Conservation (phyloP, 129 eudicot genomes). For the Lactuca sativa region DNA sequence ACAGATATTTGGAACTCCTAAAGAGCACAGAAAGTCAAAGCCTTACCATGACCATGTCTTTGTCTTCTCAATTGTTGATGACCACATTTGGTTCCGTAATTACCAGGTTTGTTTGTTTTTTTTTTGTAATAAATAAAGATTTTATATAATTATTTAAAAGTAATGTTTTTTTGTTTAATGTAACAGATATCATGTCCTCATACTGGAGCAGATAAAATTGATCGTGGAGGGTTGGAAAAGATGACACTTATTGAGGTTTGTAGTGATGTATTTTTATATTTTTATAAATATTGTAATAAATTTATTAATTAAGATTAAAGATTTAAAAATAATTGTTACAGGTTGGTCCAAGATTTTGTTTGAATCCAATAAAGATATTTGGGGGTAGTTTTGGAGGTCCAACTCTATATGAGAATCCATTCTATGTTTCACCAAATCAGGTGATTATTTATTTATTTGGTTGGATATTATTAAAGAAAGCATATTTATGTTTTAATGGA, state of each 20-base stretch:
- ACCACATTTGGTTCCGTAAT: slow-evolving; percentile 98
- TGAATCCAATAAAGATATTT: slow-evolving; percentile 89
- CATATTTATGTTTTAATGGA: not conserved
- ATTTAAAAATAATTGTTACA: slow-evolving; percentile 21
- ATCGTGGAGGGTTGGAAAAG: slow-evolving; percentile 85
- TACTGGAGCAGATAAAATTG: slow-evolving; percentile 71
- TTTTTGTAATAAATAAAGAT: not conserved
- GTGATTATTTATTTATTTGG: slow-evolving; percentile 27
- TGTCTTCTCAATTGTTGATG: slow-evolving; percentile 88
- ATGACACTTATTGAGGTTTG: slow-evolving; percentile 96
- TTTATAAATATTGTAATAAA: too few species aligned
- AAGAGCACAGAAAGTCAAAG: slow-evolving; percentile 87
- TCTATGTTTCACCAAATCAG: slow-evolving; percentile 93
- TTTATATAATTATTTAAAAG: too few species aligned
- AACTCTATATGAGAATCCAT: slow-evolving; percentile 92
- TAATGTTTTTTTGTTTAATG: not conserved
- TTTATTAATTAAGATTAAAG: too few species aligned
- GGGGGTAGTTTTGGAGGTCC: slow-evolving; percentile 99
- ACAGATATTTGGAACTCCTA: slow-evolving; percentile 93
- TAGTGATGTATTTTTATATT: not conserved
- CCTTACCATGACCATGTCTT: slow-evolving; percentile 93
- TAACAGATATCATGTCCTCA: slow-evolving; percentile 80
- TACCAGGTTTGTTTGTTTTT: slow-evolving; percentile 63
- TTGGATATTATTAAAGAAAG: not conserved
- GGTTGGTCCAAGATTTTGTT: slow-evolving; percentile 99